Evolutionary conservation across 306 rosid species (phyloP).

Genomic region (Gastrolobium villosum): DNA sequence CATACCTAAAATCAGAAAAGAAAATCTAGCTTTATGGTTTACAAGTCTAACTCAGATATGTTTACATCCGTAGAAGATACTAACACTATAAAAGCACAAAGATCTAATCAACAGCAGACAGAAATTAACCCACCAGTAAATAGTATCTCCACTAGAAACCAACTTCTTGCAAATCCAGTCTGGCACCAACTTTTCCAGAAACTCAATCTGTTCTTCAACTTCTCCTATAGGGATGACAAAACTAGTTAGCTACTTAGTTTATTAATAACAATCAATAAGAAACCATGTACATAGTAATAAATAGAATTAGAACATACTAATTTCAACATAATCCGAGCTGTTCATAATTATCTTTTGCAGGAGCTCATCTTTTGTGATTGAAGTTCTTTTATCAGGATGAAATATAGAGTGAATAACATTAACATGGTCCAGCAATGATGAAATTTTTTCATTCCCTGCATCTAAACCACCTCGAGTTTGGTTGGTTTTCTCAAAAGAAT

Average conservation of each 20-base stretch:
- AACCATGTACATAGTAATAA: slow-evolving; percentile 17
- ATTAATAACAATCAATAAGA: slow-evolving; percentile 37
- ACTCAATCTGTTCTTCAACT: slow-evolving; percentile 67
- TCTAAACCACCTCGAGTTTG: slow-evolving; percentile 44
- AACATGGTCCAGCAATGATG: slow-evolving; percentile 61
- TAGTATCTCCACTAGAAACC: slow-evolving; percentile 57
- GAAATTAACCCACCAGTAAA: slow-evolving; percentile 60
- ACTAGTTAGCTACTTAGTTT: slow-evolving; percentile 40
- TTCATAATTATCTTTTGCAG: slow-evolving; percentile 73
- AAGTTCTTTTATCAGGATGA: slow-evolving; percentile 57
- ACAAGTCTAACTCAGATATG: neutral
- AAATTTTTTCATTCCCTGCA: slow-evolving; percentile 20
- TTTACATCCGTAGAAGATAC: neutral
- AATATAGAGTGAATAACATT: slow-evolving; percentile 65
- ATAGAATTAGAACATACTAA: slow-evolving; percentile 56
- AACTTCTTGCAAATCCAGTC: slow-evolving; percentile 67
- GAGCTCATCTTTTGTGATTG: slow-evolving; percentile 81
- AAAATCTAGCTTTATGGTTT: neutral
- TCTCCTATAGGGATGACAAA: slow-evolving; percentile 58
- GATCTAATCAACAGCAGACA: slow-evolving; percentile 5
- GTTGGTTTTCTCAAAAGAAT: slow-evolving; percentile 42
- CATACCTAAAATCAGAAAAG: neutral
- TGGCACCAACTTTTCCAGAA: slow-evolving; percentile 66
- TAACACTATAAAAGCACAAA: neutral
- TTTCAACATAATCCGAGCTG: slow-evolving; percentile 62